A percentile compares a stretch with the other conserved stretches of the same genome.
Evolutionary conservation across 768 basidiomycete species (phyloP).

Genomic region (Russula earlei): DNA sequence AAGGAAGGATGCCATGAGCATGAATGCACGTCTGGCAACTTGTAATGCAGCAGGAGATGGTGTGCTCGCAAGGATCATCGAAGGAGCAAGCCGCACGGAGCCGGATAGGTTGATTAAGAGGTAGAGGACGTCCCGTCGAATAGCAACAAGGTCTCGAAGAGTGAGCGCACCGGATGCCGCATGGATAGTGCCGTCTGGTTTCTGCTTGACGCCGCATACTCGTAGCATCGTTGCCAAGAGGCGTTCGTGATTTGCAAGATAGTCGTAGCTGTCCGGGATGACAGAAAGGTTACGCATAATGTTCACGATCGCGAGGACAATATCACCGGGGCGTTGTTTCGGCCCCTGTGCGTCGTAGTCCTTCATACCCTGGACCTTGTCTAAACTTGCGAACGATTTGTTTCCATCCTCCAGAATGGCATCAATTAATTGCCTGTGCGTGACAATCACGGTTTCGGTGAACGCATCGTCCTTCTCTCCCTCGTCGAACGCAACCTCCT

Average conservation of each 20-base stretch:
- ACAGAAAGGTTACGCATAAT: slow-evolving; percentile 84
- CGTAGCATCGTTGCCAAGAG: slow-evolving; percentile 60
- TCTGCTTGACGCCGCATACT: slow-evolving; percentile 36
- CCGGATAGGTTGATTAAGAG: slow-evolving; percentile 55
- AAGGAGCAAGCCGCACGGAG: slow-evolving; percentile 39
- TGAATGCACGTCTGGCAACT: slow-evolving; percentile 49
- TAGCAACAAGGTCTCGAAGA: slow-evolving; percentile 55
- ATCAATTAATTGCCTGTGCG: slow-evolving; percentile 57
- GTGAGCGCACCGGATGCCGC: slow-evolving; percentile 54
- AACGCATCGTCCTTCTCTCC: slow-evolving; percentile 27
- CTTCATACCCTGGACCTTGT: slow-evolving; percentile 39
- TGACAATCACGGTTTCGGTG: slow-evolving; percentile 33
- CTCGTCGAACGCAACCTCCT: slow-evolving; percentile 66
- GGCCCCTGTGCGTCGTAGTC: slow-evolving; percentile 41
- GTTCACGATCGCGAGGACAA: slow-evolving; percentile 61
- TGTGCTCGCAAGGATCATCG: slow-evolving; percentile 32
- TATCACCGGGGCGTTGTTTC: slow-evolving; percentile 56
- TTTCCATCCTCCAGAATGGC: slow-evolving; percentile 47
- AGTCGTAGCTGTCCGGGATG: slow-evolving; percentile 57
- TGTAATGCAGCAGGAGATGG: slow-evolving; percentile 29
- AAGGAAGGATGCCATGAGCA: slow-evolving; percentile 66
- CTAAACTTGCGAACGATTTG: slow-evolving; percentile 50
- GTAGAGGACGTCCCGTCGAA: slow-evolving; percentile 71
- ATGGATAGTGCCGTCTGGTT: slow-evolving; percentile 23
- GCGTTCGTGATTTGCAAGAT: slow-evolving; percentile 55